phyloP scores from a whole-genome alignment of 139 green algal species.

The Trebouxia sp. region DNA sequence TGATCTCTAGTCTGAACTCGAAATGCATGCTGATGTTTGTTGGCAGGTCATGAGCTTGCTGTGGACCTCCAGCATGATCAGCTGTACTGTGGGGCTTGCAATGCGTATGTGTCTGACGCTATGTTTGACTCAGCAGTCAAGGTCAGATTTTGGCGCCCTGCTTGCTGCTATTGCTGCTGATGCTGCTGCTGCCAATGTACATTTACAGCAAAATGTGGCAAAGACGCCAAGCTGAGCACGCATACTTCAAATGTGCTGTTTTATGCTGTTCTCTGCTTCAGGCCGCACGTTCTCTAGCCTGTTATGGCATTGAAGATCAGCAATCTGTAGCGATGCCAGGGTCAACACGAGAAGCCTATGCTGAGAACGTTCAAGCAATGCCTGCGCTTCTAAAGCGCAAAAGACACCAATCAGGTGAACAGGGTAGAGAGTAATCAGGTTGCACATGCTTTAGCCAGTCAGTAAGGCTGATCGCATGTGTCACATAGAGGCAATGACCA shows the following conservation, averaged over 20 bases:
- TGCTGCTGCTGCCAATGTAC: not conserved
- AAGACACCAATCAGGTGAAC: not conserved
- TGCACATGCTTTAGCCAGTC: not conserved
- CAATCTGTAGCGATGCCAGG: not conserved
- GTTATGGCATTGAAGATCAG: too few species aligned
- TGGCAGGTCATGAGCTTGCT: slow-evolving; percentile 52
- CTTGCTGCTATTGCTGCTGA: not conserved
- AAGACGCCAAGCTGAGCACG: not conserved
- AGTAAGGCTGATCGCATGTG: not conserved
- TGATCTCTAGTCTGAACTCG: not conserved
- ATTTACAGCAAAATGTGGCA: not conserved
- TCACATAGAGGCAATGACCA: too few species aligned
- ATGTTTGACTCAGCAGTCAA: slow-evolving; percentile 62
- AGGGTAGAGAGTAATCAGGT: too few species aligned
- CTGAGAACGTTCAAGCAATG: not conserved
- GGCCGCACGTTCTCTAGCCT: slow-evolving; percentile 25
- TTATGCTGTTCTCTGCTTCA: too few species aligned
- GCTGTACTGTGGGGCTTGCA: slow-evolving; percentile 76
- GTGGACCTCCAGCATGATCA: slow-evolving; percentile 64
- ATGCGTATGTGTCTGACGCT: slow-evolving; percentile 69
- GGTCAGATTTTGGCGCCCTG: slow-evolving; percentile 27
- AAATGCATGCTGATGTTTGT: not conserved
- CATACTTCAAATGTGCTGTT: slow-evolving; percentile 25
- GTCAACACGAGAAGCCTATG: not conserved
- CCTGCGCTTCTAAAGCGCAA: slow-evolving; percentile 8